phyloP scores from a whole-genome alignment of 1,284 basidiomycete genomes.

The Irpex rosettiformis region DNA sequence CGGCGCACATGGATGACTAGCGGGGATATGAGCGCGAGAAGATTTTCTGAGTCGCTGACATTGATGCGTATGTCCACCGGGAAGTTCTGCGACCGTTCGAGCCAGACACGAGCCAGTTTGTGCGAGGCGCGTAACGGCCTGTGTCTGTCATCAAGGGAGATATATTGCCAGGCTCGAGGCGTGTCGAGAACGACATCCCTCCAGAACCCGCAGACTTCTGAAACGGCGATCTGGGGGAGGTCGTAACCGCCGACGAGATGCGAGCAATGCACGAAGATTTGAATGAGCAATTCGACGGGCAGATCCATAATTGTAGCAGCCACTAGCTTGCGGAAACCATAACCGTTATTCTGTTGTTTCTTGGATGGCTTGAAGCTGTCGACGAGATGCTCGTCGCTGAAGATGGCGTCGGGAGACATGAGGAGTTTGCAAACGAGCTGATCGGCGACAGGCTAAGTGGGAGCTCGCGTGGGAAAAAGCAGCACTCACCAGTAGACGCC shows the following conservation, averaged over 20 bases:
- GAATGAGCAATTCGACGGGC: slow-evolving; percentile 61
- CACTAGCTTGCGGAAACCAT: slow-evolving; percentile 8
- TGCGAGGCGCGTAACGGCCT: slow-evolving; percentile 36
- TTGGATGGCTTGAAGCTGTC: background rate
- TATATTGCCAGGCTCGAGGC: slow-evolving; percentile 56
- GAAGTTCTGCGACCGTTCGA: slow-evolving; percentile 46
- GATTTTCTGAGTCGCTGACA: slow-evolving; percentile 43
- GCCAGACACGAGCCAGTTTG: slow-evolving; percentile 50
- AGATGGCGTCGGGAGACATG: slow-evolving; percentile 15
- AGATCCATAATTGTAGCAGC: slow-evolving; percentile 29
- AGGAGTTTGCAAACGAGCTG: slow-evolving; percentile 3
- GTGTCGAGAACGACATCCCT: slow-evolving; percentile 42
- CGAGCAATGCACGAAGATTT: slow-evolving; percentile 51
- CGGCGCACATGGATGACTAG: slow-evolving; percentile 49
- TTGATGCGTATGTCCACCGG: slow-evolving; percentile 52
- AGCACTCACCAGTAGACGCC: slow-evolving; percentile 1
- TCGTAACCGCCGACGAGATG: slow-evolving; percentile 33
- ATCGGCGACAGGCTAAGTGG: background rate
- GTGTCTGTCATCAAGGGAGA: slow-evolving; percentile 43
- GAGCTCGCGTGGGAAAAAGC: slow-evolving; percentile 9
- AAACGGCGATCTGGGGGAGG: slow-evolving; percentile 44
- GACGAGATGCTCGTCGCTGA: slow-evolving; percentile 5
- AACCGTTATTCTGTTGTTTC: background rate
- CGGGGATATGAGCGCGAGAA: slow-evolving; percentile 61
- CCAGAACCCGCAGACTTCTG: slow-evolving; percentile 45